These are phyloP conservation scores for Russula sp. DNA, from an alignment of 768 basidiomycete species.

Conservation along the genomic window DNA sequence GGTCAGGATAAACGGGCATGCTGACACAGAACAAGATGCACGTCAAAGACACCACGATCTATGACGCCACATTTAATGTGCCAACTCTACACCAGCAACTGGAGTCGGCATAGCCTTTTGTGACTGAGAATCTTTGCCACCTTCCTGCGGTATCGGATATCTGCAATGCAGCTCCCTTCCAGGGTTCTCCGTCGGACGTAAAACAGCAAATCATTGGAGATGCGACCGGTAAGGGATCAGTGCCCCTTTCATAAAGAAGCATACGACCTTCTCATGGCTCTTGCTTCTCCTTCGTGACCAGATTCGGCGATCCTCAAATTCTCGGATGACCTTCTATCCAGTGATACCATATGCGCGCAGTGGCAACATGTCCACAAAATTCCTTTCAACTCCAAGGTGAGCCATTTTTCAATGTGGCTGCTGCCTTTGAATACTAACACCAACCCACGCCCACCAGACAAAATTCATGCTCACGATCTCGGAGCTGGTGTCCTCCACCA, in stretches of 20 bases:
- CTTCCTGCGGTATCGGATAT: slow-evolving; percentile 39
- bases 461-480: slow-evolving; percentile 49
- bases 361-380: slow-evolving; percentile 27
- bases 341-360: slow-evolving; percentile 6
- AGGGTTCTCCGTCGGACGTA: slow-evolving; percentile 27
- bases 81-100: slow-evolving; percentile 3
- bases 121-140: slow-evolving; percentile 21
- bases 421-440: background rate
- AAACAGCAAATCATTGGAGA: slow-evolving; percentile 40
- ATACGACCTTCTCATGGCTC: background rate
- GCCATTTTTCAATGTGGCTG: slow-evolving; percentile 18
- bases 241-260: background rate
- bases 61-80: slow-evolving; percentile 27
- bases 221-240: slow-evolving; percentile 39
- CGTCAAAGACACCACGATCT: slow-evolving; percentile 40
- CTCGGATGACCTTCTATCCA: slow-evolving; percentile 28
- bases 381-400: slow-evolving; percentile 35
- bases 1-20: slow-evolving; percentile 50
- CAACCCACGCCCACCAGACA: slow-evolving; percentile 31
- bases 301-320: slow-evolving; percentile 52
- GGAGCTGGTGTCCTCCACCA: slow-evolving; percentile 16
- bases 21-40: slow-evolving; percentile 56
- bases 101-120: background rate
- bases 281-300: slow-evolving; percentile 10
- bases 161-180: slow-evolving; percentile 46